These are phyloP conservation scores for Epicoccum nigrum DNA, from an alignment of 2,329 filamentous ascomycete genomes.

Conservation along the genomic window DNA sequence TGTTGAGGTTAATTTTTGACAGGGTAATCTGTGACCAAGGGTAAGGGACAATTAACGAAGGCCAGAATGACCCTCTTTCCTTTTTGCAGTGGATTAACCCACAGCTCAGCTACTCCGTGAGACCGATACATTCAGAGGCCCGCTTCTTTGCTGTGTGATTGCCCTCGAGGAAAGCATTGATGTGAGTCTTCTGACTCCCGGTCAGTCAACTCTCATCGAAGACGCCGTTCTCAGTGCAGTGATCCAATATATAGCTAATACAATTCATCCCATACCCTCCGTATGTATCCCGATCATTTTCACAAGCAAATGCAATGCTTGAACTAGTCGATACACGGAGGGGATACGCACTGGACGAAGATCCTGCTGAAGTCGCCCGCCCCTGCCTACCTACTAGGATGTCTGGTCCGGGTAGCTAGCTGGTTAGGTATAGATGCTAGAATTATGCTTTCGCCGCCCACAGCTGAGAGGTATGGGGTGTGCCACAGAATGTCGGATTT, in stretches of 20 bases:
- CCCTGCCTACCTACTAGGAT: conserved; percentile 4
- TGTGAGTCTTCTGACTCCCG: conserved; percentile 5
- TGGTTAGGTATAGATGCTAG: conserved; percentile 6
- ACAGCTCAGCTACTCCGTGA: conserved; percentile 2
- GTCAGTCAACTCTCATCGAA: conserved; percentile 4
- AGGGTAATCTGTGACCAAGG: too few species aligned
- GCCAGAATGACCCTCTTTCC: too few species aligned
- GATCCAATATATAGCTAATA: conserved; percentile 5
- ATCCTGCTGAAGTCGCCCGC: conserved; percentile 5
- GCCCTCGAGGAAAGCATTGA: conserved; percentile 2
- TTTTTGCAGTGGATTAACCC: too few species aligned
- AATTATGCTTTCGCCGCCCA: conserved; percentile 6
- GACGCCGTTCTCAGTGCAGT: conserved; percentile 6
- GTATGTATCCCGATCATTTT: conserved; percentile 3
- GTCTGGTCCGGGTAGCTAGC: conserved; percentile 3
- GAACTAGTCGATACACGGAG: conserved; percentile 2
- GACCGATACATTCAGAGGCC: conserved; percentile 2
- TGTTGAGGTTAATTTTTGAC: too few species aligned
- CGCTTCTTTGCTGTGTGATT: not conserved
- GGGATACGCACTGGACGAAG: conserved; percentile 7
- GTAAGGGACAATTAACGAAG: too few species aligned
- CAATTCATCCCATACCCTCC: conserved; percentile 7
- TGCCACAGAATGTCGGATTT: conserved; percentile 7
- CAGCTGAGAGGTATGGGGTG: conserved; percentile 1
- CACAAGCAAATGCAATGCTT: conserved; percentile 1